These are phyloP conservation scores for Liriodendron chinense DNA, from an alignment of 164 flowering plant genomes.

Conservation along the genomic window DNA sequence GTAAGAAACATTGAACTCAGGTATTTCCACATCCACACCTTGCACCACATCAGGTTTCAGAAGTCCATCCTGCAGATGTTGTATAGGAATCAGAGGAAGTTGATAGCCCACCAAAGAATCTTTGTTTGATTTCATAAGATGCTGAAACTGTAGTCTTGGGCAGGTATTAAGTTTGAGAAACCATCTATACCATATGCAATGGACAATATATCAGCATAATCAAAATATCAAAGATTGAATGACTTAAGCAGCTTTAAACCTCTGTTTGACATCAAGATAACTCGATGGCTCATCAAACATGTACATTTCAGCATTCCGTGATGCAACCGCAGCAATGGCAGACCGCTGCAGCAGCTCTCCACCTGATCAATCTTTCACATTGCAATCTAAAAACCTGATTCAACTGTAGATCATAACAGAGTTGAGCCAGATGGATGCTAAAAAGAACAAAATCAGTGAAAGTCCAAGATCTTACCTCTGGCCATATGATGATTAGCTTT, in stretches of 20 bases:
- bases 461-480: too few species aligned
- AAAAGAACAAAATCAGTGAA: too few species aligned
- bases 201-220: neutral
- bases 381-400: slow-evolving; percentile 94
- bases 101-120: neutral
- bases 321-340: slow-evolving; percentile 96
- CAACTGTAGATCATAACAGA: slow-evolving; percentile 75
- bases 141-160: too few species aligned
- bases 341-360: slow-evolving; percentile 98
- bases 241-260: slow-evolving; percentile 99
- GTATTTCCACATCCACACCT: slow-evolving; percentile 77
- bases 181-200: too few species aligned
- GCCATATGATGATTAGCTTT: too few species aligned
- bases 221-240: slow-evolving; percentile 65
- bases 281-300: slow-evolving; percentile 99
- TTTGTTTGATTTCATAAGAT: neutral
- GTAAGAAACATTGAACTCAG: slow-evolving; percentile 96
- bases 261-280: slow-evolving; percentile 97
- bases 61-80: slow-evolving; percentile 72
- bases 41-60: slow-evolving; percentile 89
- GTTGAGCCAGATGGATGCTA: too few species aligned
- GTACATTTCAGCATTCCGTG: slow-evolving; percentile 91
- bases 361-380: slow-evolving; percentile 94
- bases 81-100: neutral
- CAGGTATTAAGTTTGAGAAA: too few species aligned